phyloP scores from a whole-genome alignment of 768 basidiomycete genomes.

The Pleurotus sapidus region DNA sequence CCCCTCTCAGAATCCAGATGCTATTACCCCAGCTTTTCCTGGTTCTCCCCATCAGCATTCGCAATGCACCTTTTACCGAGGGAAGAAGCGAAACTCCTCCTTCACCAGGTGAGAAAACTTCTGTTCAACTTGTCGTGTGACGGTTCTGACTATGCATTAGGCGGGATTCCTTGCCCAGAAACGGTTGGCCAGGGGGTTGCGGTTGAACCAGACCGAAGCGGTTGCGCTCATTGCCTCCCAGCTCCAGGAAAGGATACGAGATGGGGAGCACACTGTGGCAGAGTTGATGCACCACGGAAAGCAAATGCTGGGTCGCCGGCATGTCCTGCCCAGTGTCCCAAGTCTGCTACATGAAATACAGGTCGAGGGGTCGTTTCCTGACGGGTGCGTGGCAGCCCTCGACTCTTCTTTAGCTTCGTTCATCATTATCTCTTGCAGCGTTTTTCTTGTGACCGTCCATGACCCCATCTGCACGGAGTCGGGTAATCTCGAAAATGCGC shows the following conservation, averaged over 20 bases:
- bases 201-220: constrained; percentile 85
- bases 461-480: constrained; percentile 87
- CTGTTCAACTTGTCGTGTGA: background rate
- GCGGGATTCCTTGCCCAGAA: constrained; percentile 90
- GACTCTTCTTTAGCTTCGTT: too few species aligned
- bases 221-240: constrained; percentile 88
- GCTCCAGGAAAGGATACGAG: constrained; percentile 90
- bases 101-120: constrained; percentile 55
- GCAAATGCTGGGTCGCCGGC: constrained; percentile 79
- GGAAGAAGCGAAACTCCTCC: constrained; percentile 71
- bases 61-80: constrained; percentile 71
- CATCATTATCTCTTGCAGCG: constrained; percentile 34
- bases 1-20: background rate
- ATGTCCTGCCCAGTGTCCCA: constrained; percentile 84
- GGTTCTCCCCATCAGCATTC: background rate
- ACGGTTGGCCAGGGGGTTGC: constrained; percentile 89
- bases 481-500: constrained; percentile 76
- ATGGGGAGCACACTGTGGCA: constrained; percentile 82
- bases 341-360: constrained; percentile 82
- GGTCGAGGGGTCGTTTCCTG: constrained; percentile 89
- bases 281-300: constrained; percentile 96
- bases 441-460: constrained; percentile 97
- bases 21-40: background rate
- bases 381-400: constrained; percentile 53
- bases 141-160: constrained; percentile 29